Evolutionary conservation across 441 rosid genomes (phyloP), one percentile per base, ranked within the genome.

Genomic region (Euphorbia schlechtendalii): DNA sequence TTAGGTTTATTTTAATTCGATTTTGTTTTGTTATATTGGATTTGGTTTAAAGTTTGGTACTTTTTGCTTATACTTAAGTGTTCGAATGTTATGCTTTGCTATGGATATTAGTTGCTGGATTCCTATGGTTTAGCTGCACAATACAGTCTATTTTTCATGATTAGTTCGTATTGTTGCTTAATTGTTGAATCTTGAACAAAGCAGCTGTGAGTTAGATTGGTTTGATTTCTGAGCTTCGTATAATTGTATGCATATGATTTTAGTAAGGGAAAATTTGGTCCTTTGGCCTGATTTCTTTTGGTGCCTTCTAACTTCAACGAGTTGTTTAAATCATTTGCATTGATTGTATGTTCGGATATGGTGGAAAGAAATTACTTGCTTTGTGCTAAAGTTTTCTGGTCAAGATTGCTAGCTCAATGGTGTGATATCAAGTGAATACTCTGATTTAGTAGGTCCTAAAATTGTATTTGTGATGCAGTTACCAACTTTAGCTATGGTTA

Each of bases 1-100:
- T 82, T 83, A 76, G 75, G 69, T 67, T 45, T 56, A 56, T 49
- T 28, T 13, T 52, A 32, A 13, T 61, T 68, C 70, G 43, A 57
- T 68, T 48, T 58, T 14, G 57, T 20, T 9, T 69, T 28, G 43
- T n/a, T 18, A 28, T 63, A 14, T 38, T 25, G 56, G 43, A 48
- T 40, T 59, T 14, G 24, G 32, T 10, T 61, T 58, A 40, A 58
- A 9, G 43, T 61, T 57, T 54, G 58, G 21, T 55, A 15, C 64
- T 64, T 69, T 27, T 49, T 13, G 12, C 18, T 17, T 24, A 14
- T 48, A 49, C 34, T 13, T 20, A 46, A 40, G 17, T 54, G 52
- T 60, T 56, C 48, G 41, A 38, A 24, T 53, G 24, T 60, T 48
- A 14, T 51, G 53, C 15, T 30, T 57, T 48, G 32, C 2, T 40